A percentile compares a stretch with the other conserved stretches of the same genome.
Conservation (phyloP, 139 green algal species). For the Raphidocelis subcapitata region DNA sequence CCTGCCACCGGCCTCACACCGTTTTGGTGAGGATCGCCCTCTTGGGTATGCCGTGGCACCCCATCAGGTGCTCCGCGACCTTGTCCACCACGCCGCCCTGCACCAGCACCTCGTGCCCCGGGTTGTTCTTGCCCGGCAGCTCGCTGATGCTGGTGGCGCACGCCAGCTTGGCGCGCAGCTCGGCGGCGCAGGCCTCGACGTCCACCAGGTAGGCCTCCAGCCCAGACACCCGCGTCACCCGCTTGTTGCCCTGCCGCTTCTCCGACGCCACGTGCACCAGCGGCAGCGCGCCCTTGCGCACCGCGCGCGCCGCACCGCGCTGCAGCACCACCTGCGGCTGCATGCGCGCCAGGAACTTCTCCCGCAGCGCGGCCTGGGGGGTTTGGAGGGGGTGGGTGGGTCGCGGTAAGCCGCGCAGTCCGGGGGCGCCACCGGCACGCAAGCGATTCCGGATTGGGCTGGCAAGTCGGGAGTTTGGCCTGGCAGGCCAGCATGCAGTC, state of each 20-base stretch:
- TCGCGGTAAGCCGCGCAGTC: neutral
- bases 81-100: conserved; percentile 44
- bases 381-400: too few relatives aligned
- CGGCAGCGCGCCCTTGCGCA: conserved; percentile 41
- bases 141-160: conserved; percentile 38
- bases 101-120: conserved; percentile 38
- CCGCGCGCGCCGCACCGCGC: conserved; percentile 14
- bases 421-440: too few relatives aligned
- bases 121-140: conserved; percentile 41
- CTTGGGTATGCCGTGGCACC: conserved; percentile 38
- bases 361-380: conserved; percentile 35
- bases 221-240: conserved; percentile 41
- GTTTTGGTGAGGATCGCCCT: conserved; percentile 37
- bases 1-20: neutral
- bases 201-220: conserved; percentile 19
- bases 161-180: conserved; percentile 31
- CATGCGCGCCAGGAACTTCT: conserved; percentile 37
- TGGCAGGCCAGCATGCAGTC: too few relatives aligned
- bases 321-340: conserved; percentile 43
- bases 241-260: conserved; percentile 58
- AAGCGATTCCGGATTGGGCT: too few relatives aligned
- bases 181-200: too few relatives aligned
- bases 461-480: too few relatives aligned
- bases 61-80: conserved; percentile 41
- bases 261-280: conserved; percentile 38